These are phyloP conservation scores for Penicillium janthinellum DNA, from an alignment of 2,329 filamentous ascomycete species.

Conservation along the genomic window DNA sequence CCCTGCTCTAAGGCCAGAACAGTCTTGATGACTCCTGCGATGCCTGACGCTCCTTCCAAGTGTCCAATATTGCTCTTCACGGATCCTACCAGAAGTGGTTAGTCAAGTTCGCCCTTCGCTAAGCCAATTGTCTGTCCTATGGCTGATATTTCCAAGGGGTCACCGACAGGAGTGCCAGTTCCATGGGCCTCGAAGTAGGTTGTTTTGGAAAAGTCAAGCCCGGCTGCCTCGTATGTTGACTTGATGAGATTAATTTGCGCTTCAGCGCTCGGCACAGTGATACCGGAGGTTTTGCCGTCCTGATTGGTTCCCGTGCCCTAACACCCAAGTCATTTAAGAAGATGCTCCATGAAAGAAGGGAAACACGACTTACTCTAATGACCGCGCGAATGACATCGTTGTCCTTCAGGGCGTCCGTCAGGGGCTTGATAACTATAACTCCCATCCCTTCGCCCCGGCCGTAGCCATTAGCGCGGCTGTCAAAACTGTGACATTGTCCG, in stretches of 20 bases:
- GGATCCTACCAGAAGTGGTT: too few species aligned
- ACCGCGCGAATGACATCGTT: not conserved
- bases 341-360: too few species aligned
- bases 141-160: slow-evolving; percentile 1
- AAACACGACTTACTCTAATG: too few species aligned
- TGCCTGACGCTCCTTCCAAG: too few species aligned
- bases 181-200: slow-evolving; percentile 9
- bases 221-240: not conserved
- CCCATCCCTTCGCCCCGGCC: not conserved
- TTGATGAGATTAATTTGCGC: slow-evolving; percentile 5
- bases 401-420: not conserved
- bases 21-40: too few species aligned
- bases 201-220: slow-evolving; percentile 2
- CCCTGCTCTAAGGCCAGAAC: too few species aligned
- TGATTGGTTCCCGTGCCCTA: not conserved
- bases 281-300: slow-evolving; percentile 2
- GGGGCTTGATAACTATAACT: not conserved
- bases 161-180: slow-evolving; percentile 9
- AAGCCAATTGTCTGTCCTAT: not conserved
- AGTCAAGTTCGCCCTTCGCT: not conserved
- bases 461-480: not conserved
- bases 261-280: not conserved
- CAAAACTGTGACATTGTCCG: not conserved
- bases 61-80: too few species aligned
- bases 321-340: too few species aligned